Evolutionary conservation across 495 filamentous ascomycete species (phyloP).

Genomic region (Gamarada debralockiae): DNA sequence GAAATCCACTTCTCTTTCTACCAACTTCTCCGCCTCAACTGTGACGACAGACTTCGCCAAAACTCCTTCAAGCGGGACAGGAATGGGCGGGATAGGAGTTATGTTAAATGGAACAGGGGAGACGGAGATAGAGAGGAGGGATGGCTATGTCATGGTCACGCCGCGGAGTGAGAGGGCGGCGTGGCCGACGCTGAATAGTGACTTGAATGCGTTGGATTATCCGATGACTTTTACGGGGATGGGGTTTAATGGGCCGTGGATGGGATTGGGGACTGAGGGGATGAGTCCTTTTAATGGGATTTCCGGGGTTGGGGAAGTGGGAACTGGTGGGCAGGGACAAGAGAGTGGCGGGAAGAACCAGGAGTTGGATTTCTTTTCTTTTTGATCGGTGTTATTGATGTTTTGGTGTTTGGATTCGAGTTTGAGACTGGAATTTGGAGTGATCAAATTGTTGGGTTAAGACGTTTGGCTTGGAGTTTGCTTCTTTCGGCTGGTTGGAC

Average conservation of each 20-base stretch:
- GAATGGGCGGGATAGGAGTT: not conserved
- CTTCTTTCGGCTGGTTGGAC: too few species aligned
- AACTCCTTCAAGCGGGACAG: not conserved
- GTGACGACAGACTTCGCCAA: not conserved
- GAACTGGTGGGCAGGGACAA: too few species aligned
- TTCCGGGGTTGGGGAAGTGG: not conserved
- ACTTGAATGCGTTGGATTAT: slow-evolving; percentile 17
- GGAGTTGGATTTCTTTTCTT: slow-evolving; percentile 13
- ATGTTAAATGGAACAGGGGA: not conserved
- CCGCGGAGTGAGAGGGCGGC: slow-evolving; percentile 6
- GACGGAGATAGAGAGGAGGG: not conserved
- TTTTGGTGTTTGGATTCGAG: too few species aligned
- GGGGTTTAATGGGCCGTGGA: not conserved
- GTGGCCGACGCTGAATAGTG: slow-evolving; percentile 9
- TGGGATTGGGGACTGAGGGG: slow-evolving; percentile 2
- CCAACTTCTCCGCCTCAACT: not conserved
- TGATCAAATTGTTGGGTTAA: too few species aligned
- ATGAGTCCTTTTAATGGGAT: too few species aligned
- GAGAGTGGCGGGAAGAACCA: slow-evolving; percentile 4
- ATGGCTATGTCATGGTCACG: slow-evolving; percentile 13
- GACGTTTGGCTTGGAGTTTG: too few species aligned
- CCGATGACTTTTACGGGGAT: slow-evolving; percentile 12
- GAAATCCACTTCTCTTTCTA: not conserved
- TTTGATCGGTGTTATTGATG: too few species aligned
- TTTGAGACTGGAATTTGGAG: too few species aligned